Percentiles rank a stretch among this genome's conserved stretches.
These are phyloP conservation scores for Aspergillus ochraceus DNA, from an alignment of 2,329 filamentous ascomycete genomes.

Conservation along the genomic window DNA sequence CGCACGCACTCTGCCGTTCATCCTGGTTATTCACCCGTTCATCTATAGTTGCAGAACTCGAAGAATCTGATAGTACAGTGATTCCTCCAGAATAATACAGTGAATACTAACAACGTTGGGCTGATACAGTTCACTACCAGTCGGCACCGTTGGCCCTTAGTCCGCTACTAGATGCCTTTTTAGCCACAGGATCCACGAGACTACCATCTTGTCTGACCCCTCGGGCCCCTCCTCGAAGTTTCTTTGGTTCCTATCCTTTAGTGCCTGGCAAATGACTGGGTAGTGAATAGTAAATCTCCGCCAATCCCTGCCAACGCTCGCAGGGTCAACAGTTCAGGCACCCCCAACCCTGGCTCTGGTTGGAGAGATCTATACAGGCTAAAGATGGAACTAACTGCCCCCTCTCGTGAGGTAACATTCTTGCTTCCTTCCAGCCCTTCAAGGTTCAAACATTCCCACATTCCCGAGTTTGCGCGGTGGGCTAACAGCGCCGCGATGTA, in stretches of 20 bases:
- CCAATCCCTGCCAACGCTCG: not conserved
- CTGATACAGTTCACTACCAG: conserved; percentile 6
- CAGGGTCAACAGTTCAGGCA: conserved; percentile 3
- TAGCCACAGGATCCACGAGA: conserved; percentile 5
- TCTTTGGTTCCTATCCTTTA: not conserved
- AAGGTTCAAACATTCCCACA: not conserved
- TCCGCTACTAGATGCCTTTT: conserved; percentile 1
- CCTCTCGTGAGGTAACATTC: conserved; percentile 3
- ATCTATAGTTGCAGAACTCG: too few species aligned
- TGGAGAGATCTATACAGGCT: conserved; percentile 4
- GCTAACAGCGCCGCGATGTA: not conserved
- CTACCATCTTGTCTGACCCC: not conserved
- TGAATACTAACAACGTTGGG: not conserved
- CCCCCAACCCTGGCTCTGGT: not conserved
- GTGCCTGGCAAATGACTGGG: not conserved
- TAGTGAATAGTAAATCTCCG: not conserved
- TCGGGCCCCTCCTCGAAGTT: not conserved
- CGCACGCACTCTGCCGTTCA: not conserved
- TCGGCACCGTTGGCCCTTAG: conserved; percentile 8
- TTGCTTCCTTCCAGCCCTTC: not conserved
- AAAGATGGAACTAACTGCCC: not conserved
- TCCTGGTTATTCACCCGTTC: not conserved
- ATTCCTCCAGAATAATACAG: too few species aligned
- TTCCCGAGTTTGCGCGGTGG: not conserved
- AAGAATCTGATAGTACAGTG: too few species aligned